Conservation (phyloP, 257 asterid species). For the Asclepias syriaca region DNA sequence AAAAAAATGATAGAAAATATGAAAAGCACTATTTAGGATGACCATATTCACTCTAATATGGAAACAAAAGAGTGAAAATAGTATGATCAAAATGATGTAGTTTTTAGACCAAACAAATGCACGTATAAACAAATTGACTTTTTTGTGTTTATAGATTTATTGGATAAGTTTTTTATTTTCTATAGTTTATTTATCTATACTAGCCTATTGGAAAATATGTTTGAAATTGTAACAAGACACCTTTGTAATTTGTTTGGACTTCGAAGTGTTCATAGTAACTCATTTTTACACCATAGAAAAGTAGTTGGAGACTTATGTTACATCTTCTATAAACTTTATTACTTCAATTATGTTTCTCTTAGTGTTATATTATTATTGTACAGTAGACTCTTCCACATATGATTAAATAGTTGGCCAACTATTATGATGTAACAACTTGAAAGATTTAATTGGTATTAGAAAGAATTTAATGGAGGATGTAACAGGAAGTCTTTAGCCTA, state of each 20-base stretch:
- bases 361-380: too few species aligned
- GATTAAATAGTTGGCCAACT: too few species aligned
- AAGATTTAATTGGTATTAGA: too few species aligned
- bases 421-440: too few species aligned
- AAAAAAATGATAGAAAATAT: not conserved
- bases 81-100: not conserved
- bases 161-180: not conserved
- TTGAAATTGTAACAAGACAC: not conserved
- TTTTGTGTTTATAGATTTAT: not conserved
- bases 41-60: not conserved
- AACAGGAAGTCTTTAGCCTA: too few species aligned
- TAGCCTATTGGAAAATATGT: not conserved
- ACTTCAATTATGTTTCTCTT: too few species aligned
- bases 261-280: not conserved
- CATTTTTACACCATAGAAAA: too few species aligned
- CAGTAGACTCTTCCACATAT: too few species aligned
- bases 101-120: not conserved
- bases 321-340: too few species aligned
- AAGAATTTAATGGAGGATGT: too few species aligned
- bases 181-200: not conserved
- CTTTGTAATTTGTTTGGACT: not conserved
- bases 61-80: too few species aligned
- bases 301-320: too few species aligned
- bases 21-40: not conserved
- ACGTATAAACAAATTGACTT: not conserved